Evolutionary conservation across 2,329 filamentous ascomycete genomes (phyloP).

Genomic region (Diaporthe citrichinensis): DNA sequence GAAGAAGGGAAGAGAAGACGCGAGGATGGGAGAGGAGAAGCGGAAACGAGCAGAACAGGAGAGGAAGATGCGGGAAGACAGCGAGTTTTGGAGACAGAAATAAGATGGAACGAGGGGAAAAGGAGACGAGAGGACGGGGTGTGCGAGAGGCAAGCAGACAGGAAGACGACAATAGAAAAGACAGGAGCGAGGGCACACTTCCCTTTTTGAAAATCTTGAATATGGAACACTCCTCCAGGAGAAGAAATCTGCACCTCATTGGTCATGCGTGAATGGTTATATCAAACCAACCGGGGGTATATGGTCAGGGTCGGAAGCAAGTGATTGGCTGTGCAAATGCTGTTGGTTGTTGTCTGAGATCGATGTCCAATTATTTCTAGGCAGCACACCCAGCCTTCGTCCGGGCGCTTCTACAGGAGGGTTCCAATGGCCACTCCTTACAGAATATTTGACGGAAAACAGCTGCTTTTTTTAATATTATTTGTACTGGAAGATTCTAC

Average conservation of each 20-base stretch:
- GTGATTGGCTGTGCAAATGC: neutral
- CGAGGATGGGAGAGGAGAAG: neutral
- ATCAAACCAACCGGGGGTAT: neutral
- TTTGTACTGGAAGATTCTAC: neutral
- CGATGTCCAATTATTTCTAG: neutral
- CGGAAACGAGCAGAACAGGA: neutral
- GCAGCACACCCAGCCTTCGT: constrained; percentile 2
- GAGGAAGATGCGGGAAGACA: neutral
- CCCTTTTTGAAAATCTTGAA: neutral
- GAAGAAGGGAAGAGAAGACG: neutral
- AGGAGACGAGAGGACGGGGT: neutral
- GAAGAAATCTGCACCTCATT: neutral
- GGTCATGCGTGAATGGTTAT: neutral
- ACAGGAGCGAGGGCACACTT: neutral
- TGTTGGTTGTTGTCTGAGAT: neutral
- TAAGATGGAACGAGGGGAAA: neutral
- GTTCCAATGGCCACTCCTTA: neutral
- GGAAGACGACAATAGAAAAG: neutral
- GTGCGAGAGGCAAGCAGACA: neutral
- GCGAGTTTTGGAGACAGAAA: neutral
- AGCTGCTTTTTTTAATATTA: neutral
- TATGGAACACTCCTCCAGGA: neutral
- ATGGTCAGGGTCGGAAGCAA: neutral
- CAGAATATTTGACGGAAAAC: neutral
- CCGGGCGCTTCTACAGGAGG: neutral